phyloP scores from a whole-genome alignment of 768 basidiomycete species.

The Suillus sp. region DNA sequence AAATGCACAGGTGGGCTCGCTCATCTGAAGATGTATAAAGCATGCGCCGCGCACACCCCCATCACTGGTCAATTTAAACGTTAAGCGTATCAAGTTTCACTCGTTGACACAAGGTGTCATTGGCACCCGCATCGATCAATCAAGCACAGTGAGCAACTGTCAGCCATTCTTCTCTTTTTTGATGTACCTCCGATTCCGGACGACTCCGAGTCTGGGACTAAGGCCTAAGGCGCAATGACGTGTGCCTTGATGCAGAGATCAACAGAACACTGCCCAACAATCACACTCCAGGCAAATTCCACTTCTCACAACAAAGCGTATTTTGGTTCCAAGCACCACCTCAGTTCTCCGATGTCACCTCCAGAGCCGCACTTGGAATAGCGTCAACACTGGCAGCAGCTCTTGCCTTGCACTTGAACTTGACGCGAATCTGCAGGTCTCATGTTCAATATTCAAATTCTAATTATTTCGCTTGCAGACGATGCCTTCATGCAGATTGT shows the following conservation, averaged over 20 bases:
- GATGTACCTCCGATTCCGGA: constrained; percentile 53
- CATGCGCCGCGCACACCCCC: constrained; percentile 46
- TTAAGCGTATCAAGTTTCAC: constrained; percentile 44
- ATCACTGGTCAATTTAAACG: not conserved
- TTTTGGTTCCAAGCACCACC: constrained; percentile 59
- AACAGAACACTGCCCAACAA: constrained; percentile 58
- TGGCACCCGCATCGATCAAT: constrained; percentile 61
- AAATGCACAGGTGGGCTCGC: constrained; percentile 13
- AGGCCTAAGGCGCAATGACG: not conserved
- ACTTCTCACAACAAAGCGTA: constrained; percentile 35
- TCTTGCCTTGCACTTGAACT: constrained; percentile 60
- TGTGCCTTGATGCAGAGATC: constrained; percentile 40
- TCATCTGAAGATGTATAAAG: constrained; percentile 7
- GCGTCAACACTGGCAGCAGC: constrained; percentile 44
- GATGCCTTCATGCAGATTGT: too few relatives aligned
- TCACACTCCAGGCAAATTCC: constrained; percentile 69
- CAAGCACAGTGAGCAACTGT: constrained; percentile 43
- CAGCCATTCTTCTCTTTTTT: constrained; percentile 63
- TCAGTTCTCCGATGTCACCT: constrained; percentile 52
- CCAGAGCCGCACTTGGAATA: constrained; percentile 50
- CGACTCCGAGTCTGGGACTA: constrained; percentile 40
- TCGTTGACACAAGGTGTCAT: constrained; percentile 58
- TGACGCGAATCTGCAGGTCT: constrained; percentile 45
- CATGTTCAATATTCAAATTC: too few relatives aligned
- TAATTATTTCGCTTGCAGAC: too few relatives aligned